Base-by-base conservation (phyloP, 805 yeast species). In the Starmera pachycereana region DNA sequence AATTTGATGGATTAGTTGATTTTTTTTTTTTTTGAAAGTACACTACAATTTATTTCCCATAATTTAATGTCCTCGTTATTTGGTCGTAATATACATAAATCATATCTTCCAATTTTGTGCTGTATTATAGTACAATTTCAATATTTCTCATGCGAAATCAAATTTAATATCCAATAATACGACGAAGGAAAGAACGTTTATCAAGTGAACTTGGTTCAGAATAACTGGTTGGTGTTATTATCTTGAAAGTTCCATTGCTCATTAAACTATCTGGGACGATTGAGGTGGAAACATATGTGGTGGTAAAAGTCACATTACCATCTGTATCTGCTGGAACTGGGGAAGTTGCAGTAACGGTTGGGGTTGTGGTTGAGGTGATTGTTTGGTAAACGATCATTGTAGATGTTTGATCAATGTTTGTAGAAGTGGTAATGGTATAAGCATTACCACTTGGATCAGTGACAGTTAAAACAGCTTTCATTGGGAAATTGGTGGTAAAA, bases 331-430 rank as follows among this genome's bases (percentile, higher is more conserved):
- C 18, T 11, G 28, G 11, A 10, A 38, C 37, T 6, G 42, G 4
- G 18, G 18, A 16, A 3, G 18, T 30, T 38, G 45, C 42, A 14
- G 45, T 42, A 7, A 41, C 18, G 4, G 49, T 46, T 12, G 52
- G 46, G 4, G 39, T 18, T 18, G 29, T 30, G 12, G 39, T 37
- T 25, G 18, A n/a, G 8, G 58, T 52, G 14, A 48, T 13, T 16
- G 18, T 16, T 16, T 16, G 18, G 32, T 41, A 42, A 14, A 48
- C 39, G 13, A 41, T 37, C 27, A 37, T 37, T 2, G 58, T 53
- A 8, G 49, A 40, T 8, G 56, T 52, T 36, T 52, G 53, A 0
- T 52, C 58, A 37, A 53, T 41, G 16, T 49, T 52, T 12, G 57
- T 49, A 3, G 57, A 46, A 4, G 58, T 40, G 3, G 46, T 38